Percentiles rank a stretch among this genome's conserved stretches.
Conservation (phyloP, 164 flowering plant species). For the Akebia trifoliata region DNA sequence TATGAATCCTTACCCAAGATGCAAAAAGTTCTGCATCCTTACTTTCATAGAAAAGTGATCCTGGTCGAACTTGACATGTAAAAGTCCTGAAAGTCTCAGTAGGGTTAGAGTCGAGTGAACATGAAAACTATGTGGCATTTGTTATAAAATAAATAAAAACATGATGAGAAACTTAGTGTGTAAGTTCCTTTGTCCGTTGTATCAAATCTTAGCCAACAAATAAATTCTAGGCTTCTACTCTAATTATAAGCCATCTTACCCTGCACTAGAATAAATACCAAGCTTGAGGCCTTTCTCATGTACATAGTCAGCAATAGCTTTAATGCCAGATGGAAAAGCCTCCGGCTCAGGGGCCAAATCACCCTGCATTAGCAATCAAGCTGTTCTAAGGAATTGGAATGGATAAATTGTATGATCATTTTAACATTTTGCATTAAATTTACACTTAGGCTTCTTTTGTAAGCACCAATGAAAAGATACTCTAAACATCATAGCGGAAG, state of each 20-base stretch:
- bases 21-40: slow-evolving; percentile 78
- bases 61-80: slow-evolving; percentile 95
- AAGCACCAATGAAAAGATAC: too few species aligned
- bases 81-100: slow-evolving; percentile 43
- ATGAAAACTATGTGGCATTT: neutral
- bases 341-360: slow-evolving; percentile 62
- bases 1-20: slow-evolving; percentile 70
- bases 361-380: slow-evolving; percentile 49
- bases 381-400: neutral
- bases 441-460: too few species aligned
- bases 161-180: neutral
- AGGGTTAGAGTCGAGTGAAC: slow-evolving; percentile 3
- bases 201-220: neutral
- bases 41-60: slow-evolving; percentile 73
- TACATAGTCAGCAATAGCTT: slow-evolving; percentile 84
- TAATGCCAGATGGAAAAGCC: slow-evolving; percentile 90
- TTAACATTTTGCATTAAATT: too few species aligned
- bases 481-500: too few species aligned
- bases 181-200: neutral
- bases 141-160: neutral
- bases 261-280: slow-evolving; percentile 98
- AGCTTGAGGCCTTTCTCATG: slow-evolving; percentile 90
- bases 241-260: slow-evolving; percentile 44
- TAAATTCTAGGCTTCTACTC: slow-evolving; percentile 6
- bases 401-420: neutral